Percentiles rank a stretch among this genome's conserved stretches.
Evolutionary conservation across 306 rosid genomes (phyloP).

Genomic region (Casuarina glauca): DNA sequence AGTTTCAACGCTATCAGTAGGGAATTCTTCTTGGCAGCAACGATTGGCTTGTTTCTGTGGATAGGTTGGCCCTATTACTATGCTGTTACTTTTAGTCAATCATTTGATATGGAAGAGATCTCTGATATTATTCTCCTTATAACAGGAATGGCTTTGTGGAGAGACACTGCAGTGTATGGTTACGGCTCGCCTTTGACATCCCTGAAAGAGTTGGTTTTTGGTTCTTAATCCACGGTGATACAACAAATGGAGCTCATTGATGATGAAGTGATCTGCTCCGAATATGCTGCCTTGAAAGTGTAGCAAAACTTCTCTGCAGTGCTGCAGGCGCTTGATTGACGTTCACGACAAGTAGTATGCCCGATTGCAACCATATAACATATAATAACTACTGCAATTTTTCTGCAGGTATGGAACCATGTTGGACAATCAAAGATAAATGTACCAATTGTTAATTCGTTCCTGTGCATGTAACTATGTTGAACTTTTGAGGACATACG

Average conservation of each 20-base stretch:
- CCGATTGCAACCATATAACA: background rate
- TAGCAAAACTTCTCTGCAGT: background rate
- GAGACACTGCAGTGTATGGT: conserved; percentile 44
- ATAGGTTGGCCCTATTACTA: conserved; percentile 48
- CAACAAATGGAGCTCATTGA: background rate
- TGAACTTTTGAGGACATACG: background rate
- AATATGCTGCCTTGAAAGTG: background rate
- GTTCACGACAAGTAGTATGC: background rate
- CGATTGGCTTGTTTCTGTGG: conserved; percentile 62
- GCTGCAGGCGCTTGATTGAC: background rate
- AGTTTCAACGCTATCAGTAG: conserved; percentile 65
- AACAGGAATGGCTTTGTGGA: conserved; percentile 51
- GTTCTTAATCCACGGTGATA: conserved; percentile 26
- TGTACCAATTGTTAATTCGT: background rate
- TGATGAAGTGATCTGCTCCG: background rate
- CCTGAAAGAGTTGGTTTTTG: conserved; percentile 37
- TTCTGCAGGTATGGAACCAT: background rate
- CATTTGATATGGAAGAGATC: background rate
- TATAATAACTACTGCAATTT: background rate
- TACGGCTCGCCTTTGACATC: conserved; percentile 44
- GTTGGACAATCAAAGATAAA: background rate
- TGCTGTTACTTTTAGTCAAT: background rate
- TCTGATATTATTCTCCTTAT: background rate
- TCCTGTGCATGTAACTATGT: background rate
- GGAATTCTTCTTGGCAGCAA: conserved; percentile 78